phyloP scores from a whole-genome alignment of 2,329 filamentous ascomycete species.

The Stachybotrys elegans region DNA sequence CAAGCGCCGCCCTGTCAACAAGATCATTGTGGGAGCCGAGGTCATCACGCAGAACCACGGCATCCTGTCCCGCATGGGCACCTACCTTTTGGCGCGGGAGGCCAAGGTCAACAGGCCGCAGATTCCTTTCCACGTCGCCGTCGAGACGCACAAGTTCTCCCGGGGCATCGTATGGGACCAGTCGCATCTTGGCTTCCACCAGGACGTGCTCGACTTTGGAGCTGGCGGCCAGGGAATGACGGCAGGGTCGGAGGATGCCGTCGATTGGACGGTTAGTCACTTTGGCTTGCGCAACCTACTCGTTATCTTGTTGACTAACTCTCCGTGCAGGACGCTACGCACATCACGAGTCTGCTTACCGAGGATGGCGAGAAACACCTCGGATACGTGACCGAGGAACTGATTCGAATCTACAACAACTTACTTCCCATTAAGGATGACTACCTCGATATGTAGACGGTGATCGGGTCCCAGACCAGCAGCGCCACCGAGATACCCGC shows the following conservation, averaged over 20 bases:
- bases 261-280: conserved; percentile 66
- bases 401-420: conserved; percentile 57
- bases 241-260: conserved; percentile 49
- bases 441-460: no score
- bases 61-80: conserved; percentile 81
- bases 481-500: no score
- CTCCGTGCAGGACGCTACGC: conserved; percentile 50
- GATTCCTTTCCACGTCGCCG: conserved; percentile 83
- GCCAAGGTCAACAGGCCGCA: conserved; percentile 67
- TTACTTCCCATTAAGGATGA: no score
- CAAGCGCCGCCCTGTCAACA: conserved; percentile 52
- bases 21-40: conserved; percentile 66
- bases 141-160: conserved; percentile 96
- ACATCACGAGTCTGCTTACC: conserved; percentile 70
- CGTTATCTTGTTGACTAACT: neutral
- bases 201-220: conserved; percentile 71
- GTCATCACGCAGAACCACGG: conserved; percentile 93
- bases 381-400: conserved; percentile 63
- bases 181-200: conserved; percentile 72
- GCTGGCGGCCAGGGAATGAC: conserved; percentile 43
- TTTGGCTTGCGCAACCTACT: conserved; percentile 17
- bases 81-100: conserved; percentile 78
- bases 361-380: conserved; percentile 69
- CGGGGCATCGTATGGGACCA: conserved; percentile 79
- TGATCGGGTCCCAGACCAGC: no score